Evolutionary conservation across 2,329 filamentous ascomycete species (phyloP).

Genomic region (Pestalotiopsis sp.): DNA sequence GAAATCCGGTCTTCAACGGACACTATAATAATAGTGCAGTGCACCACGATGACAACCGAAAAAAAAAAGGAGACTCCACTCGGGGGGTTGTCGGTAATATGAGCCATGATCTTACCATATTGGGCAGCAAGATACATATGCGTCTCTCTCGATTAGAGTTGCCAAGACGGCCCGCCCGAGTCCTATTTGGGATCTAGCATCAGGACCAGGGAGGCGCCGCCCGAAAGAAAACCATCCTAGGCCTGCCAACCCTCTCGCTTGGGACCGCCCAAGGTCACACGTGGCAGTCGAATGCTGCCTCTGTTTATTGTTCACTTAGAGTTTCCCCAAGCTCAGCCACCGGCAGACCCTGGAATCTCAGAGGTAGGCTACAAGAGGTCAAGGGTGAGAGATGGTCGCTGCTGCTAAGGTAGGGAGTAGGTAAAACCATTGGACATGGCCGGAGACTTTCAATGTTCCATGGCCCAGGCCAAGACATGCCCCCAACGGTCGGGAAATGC

Average conservation of each 20-base stretch:
- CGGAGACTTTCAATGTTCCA: not conserved
- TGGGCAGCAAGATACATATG: not conserved
- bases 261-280: not conserved
- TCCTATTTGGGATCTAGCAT: not conserved
- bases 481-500: not conserved
- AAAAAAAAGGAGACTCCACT: not conserved
- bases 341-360: not conserved
- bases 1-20: not conserved
- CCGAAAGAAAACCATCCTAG: not conserved
- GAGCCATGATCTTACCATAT: not conserved
- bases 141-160: constrained; percentile 20
- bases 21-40: not conserved
- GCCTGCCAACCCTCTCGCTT: not conserved
- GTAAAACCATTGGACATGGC: not conserved
- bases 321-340: constrained; percentile 7
- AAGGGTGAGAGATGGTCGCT: not conserved
- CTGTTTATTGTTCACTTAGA: not conserved
- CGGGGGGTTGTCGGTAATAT: too few species aligned
- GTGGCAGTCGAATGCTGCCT: constrained; percentile 1
- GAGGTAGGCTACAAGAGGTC: not conserved
- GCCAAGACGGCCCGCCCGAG: constrained; percentile 27
- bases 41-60: not conserved
- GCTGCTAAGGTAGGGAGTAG: not conserved
- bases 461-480: not conserved
- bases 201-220: not conserved